These are phyloP conservation scores for Luffa acutangula DNA, from an alignment of 306 rosid species.

Conservation along the genomic window DNA sequence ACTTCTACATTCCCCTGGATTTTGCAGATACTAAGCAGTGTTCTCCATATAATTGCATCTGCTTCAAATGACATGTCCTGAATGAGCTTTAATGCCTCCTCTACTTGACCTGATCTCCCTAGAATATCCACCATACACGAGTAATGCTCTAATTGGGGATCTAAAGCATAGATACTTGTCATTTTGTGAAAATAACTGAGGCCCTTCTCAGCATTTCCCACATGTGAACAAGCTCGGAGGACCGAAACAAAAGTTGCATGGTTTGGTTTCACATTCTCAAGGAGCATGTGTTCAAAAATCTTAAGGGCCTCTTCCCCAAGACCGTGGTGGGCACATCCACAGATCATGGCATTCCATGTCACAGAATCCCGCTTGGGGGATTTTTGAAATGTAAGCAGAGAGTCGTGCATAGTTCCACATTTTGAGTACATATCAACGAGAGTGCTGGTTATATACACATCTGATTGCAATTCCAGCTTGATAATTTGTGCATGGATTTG, in stretches of 20 bases:
- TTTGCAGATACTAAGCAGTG: conserved; percentile 65
- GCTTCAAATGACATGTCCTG: conserved; percentile 76
- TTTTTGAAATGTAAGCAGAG: conserved; percentile 54
- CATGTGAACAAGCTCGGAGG: conserved; percentile 76
- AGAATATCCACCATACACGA: conserved; percentile 81
- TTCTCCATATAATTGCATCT: conserved; percentile 77
- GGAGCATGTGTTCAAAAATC: conserved; percentile 63
- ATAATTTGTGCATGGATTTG: conserved; percentile 77
- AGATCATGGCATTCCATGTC: conserved; percentile 91
- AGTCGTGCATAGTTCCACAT: conserved; percentile 74
- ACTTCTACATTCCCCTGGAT: conserved; percentile 63
- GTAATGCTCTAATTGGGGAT: conserved; percentile 76
- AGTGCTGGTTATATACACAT: conserved; percentile 63
- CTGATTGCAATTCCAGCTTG: conserved; percentile 58
- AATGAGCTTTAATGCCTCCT: conserved; percentile 51
- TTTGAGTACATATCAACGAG: conserved; percentile 89
- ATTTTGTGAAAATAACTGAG: conserved; percentile 41
- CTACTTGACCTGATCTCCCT: conserved; percentile 68
- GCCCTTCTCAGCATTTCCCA: conserved; percentile 57
- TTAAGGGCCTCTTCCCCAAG: conserved; percentile 60
- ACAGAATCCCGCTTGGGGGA: conserved; percentile 62
- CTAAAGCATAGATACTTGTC: conserved; percentile 45
- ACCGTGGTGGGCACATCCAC: conserved; percentile 75
- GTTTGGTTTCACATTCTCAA: conserved; percentile 54
- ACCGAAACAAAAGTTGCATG: conserved; percentile 70